Base-by-base conservation (phyloP, 2,329 filamentous ascomycete genomes). In the Coniochaeta sp. region DNA sequence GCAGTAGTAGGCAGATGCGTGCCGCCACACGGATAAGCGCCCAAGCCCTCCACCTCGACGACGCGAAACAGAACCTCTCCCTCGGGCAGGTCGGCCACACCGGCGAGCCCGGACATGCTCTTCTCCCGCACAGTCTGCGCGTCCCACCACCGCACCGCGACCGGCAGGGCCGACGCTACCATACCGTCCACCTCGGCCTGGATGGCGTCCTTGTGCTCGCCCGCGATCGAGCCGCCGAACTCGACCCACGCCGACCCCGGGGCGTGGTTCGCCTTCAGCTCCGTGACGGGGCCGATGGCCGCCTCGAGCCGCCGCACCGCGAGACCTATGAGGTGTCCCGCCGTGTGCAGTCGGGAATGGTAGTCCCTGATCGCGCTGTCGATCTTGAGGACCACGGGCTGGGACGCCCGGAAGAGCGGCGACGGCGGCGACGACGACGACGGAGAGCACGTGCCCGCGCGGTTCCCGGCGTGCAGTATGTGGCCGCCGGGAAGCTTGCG, bases 191-290 rank as follows among this genome's bases (percentile, higher is more conserved):
- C 73, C 52, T 80, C 79, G 0, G 68, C 66, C 71, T 92, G 88
- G 47, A 92, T 89, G 0, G 74, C 68, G 0, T 77, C 80, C 67
- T 87, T 88, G 75, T 79, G 83, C 62, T 81, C 82, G 0, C 82
- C 84, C 1, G 87, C 84, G 30, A 92, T 90, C 2, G 80, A 67
- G 1, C 89, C 89, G 42, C 77, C 74, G 64, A 91, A 91, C 68
- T 91, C 88, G 65, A 85, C 87, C 0, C 81, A 79, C 1, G 89
- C 87, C 0, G 82, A 80, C 64, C 85, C 85, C 0, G 89, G 89
- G 65, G 86, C 88, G 68, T 92, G 89, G 4, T 81, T 86, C 0
- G 89, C 89, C 71, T 91, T 92, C 14, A 85, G 74, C 68, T 91
- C 89, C 60, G 83, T 81, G 61, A 88, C 85, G 24, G 74, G 75